Conservation (phyloP, 2,329 filamentous ascomycete species). For the Pseudocercospora crystallina region DNA sequence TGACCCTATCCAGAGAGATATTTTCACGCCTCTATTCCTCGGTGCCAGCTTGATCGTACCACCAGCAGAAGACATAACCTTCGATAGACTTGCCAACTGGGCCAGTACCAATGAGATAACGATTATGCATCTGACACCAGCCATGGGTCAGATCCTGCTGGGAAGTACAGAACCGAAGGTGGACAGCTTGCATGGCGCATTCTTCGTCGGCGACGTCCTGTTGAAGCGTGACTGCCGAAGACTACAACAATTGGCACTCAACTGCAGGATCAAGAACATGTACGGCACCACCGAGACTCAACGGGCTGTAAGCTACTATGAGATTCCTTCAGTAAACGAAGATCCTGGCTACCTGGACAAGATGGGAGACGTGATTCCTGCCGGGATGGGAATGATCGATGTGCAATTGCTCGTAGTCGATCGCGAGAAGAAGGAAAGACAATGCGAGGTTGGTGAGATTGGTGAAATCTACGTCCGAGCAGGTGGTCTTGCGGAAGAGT, state of each 20-base stretch:
- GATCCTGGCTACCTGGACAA: constrained; percentile 64
- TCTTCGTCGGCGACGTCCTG: constrained; percentile 90
- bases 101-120: constrained; percentile 72
- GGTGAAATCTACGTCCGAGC: constrained; percentile 84
- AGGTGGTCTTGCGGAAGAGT: constrained; percentile 79
- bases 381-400: constrained; percentile 80
- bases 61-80: constrained; percentile 76
- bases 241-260: constrained; percentile 73
- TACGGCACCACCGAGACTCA: constrained; percentile 87
- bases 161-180: constrained; percentile 71
- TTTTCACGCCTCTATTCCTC: constrained; percentile 87
- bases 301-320: constrained; percentile 77
- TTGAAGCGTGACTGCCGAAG: constrained; percentile 78
- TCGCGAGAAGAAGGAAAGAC: constrained; percentile 62
- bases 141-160: constrained; percentile 94
- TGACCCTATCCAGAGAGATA: constrained; percentile 65
- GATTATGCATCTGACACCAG: constrained; percentile 86
- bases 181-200: constrained; percentile 66
- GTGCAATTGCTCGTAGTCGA: constrained; percentile 86
- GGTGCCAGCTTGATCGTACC: constrained; percentile 79
- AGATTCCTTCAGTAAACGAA: constrained; percentile 66
- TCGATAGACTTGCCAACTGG: constrained; percentile 87
- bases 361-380: constrained; percentile 75
- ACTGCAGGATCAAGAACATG: constrained; percentile 77
- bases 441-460: constrained; percentile 77